Evolutionary conservation across 352 stramenopile species (phyloP).

Genomic region (Pythium sp.): DNA sequence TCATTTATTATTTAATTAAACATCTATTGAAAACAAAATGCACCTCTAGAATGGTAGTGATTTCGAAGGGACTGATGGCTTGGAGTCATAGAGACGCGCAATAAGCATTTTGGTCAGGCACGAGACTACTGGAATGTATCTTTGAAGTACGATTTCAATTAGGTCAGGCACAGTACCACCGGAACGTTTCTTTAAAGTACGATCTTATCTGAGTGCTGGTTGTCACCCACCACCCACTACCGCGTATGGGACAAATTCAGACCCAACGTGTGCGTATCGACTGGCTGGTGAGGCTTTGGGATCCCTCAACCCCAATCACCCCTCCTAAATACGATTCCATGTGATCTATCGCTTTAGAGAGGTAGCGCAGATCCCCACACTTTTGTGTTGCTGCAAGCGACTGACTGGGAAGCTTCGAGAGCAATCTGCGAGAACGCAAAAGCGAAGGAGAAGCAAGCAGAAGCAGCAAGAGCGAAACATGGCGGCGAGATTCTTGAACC

Average conservation of each 20-base stretch:
- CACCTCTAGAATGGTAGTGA: too few relatives aligned
- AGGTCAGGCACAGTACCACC: neutral
- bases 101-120: too few relatives aligned
- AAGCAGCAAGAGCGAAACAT: slow-evolving; percentile 30
- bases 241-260: neutral
- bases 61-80: too few relatives aligned
- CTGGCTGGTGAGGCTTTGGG: too few relatives aligned
- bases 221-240: neutral
- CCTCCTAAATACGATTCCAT: neutral
- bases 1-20: too few relatives aligned
- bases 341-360: neutral
- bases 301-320: neutral
- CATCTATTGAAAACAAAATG: too few relatives aligned
- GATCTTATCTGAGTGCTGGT: neutral
- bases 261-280: too few relatives aligned
- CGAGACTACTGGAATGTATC: too few relatives aligned
- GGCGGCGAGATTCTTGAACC: slow-evolving; percentile 75
- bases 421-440: neutral
- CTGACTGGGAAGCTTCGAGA: neutral
- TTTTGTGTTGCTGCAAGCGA: neutral
- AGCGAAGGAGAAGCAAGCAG: slow-evolving; percentile 5
- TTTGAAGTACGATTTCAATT: too few relatives aligned
- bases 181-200: neutral
- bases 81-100: too few relatives aligned
- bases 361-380: neutral